Base-by-base conservation (phyloP, 75 land plant genomes). In the Selaginella moellendorffii region DNA sequence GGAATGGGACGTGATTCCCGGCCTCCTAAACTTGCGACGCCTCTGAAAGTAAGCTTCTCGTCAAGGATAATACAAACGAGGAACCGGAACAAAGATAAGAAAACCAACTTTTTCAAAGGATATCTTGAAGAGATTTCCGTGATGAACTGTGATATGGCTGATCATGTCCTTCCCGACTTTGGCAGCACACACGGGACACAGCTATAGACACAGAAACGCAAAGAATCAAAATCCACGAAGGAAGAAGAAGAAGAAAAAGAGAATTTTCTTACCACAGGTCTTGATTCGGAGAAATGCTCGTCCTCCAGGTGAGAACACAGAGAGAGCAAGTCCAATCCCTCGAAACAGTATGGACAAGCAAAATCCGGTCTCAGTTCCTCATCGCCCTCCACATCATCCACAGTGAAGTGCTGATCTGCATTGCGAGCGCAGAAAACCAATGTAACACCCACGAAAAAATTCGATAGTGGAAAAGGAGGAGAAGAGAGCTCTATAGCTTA, bases 261-360 rank as follows among this genome's bases (percentile, higher is more conserved):
- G 27, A 22, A 26, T 5, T 5, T 36, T 5, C 85, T 75, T 59
- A 90, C 96, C 30, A 81, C 79, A 30, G 66, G 78, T 70, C 62
- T 84, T 18, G 96, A 82, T 62, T 90, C 96, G 29, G 65, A 79
- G n/a, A 81, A 59, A 52, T 90, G 96, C 28, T 90, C 96, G 46
- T 90, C 96, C 61, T 90, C 92, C 25, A 90, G 79, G 60, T 90
- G 96, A 1, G 87, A 69, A 70, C 96, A 87, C 25, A 90, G 79
- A 10, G 88, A 78, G 24, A 70, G 66, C 42, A 90, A 76, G 62
- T 86, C 91, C 27, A 80, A 82, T 65, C 83, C 87, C 73, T 90
- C 96, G 65, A 79, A 87, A 63, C 96, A 90, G 61, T 80, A 90
- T 20, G 96, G 96, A 68, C 96, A 90, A 0, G 96, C 73, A 31